Conservation (phyloP, 1,139 yeast genomes). For the Suhomyces bokatorum region DNA sequence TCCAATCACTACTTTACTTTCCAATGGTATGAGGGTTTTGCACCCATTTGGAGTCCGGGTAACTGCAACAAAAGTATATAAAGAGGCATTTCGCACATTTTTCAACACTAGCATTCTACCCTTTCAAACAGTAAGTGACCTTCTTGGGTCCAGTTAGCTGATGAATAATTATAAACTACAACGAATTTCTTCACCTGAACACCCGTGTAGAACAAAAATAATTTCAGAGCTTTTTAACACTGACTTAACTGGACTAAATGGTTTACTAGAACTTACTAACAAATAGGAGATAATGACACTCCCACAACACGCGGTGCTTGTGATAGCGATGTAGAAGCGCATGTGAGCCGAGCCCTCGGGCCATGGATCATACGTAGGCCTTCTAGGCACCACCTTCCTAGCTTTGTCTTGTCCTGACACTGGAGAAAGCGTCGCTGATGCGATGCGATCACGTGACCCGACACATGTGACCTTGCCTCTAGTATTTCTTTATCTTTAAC, state of each 20-base stretch:
- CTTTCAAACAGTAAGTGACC: slow-evolving; percentile 7
- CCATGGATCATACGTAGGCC: too few relatives aligned
- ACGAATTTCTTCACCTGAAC: slow-evolving; percentile 72
- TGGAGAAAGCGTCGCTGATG: not conserved
- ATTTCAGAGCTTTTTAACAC: slow-evolving; percentile 73
- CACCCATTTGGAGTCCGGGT: slow-evolving; percentile 10
- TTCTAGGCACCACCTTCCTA: too few relatives aligned
- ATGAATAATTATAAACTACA: slow-evolving; percentile 44
- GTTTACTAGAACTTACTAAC: slow-evolving; percentile 14
- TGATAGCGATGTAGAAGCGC: too few relatives aligned
- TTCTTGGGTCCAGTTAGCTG: slow-evolving; percentile 20
- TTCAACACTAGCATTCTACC: not conserved
- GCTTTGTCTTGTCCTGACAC: not conserved
- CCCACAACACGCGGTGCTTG: not conserved
- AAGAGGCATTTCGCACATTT: slow-evolving; percentile 5
- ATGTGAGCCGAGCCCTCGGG: too few relatives aligned
- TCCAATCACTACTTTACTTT: too few relatives aligned
- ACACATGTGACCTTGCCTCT: not conserved
- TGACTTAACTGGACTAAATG: slow-evolving; percentile 30
- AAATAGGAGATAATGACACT: not conserved
- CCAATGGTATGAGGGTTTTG: slow-evolving; percentile 5
- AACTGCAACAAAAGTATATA: slow-evolving; percentile 9
- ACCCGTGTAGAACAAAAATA: slow-evolving; percentile 52
- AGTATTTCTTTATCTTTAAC: not conserved
- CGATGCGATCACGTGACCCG: not conserved